Percentiles rank a stretch among this genome's conserved stretches.
phyloP scores from a whole-genome alignment of 2,329 filamentous ascomycete species.

The Cladosporium sp. region DNA sequence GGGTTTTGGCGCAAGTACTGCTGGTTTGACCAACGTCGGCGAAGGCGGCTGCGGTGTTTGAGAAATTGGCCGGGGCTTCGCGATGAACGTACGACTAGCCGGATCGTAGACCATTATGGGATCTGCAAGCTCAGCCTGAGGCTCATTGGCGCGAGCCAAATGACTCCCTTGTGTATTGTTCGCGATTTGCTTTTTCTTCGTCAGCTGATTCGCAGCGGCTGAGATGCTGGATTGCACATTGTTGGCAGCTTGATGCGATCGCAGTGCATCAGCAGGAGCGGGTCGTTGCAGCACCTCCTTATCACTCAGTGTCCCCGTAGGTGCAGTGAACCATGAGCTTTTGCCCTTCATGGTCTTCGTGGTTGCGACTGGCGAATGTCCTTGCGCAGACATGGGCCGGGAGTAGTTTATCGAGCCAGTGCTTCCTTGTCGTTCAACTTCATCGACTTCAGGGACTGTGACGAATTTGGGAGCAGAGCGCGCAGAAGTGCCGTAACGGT shows the following conservation, averaged over 20 bases:
- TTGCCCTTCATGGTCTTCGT: slow-evolving; percentile 21
- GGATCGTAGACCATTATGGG: slow-evolving; percentile 31
- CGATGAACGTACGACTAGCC: slow-evolving; percentile 26
- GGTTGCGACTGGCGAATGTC: neutral
- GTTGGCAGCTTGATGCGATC: slow-evolving; percentile 3
- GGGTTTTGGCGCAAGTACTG: slow-evolving; percentile 17
- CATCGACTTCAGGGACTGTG: slow-evolving; percentile 39
- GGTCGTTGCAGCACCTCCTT: slow-evolving; percentile 5
- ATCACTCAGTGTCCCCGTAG: slow-evolving; percentile 51
- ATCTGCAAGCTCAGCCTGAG: slow-evolving; percentile 16
- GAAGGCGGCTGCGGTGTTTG: slow-evolving; percentile 18
- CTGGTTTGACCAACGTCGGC: slow-evolving; percentile 12
- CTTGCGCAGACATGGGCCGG: slow-evolving; percentile 46
- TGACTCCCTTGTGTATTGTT: slow-evolving; percentile 11
- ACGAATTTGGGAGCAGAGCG: slow-evolving; percentile 19
- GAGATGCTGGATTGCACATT: slow-evolving; percentile 3
- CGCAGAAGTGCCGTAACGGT: slow-evolving; percentile 20
- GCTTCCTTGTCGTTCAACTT: slow-evolving; percentile 39
- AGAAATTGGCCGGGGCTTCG: slow-evolving; percentile 18
- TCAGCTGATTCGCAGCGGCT: slow-evolving; percentile 18
- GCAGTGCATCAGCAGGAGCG: neutral
- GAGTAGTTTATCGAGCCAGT: slow-evolving; percentile 50
- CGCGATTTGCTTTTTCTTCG: slow-evolving; percentile 14
- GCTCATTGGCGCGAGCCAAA: slow-evolving; percentile 14
- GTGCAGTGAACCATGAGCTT: slow-evolving; percentile 57